Percentiles rank a stretch among this genome's conserved stretches.
Conservation (phyloP, 495 filamentous ascomycete genomes). For the Penicillium steckii region DNA sequence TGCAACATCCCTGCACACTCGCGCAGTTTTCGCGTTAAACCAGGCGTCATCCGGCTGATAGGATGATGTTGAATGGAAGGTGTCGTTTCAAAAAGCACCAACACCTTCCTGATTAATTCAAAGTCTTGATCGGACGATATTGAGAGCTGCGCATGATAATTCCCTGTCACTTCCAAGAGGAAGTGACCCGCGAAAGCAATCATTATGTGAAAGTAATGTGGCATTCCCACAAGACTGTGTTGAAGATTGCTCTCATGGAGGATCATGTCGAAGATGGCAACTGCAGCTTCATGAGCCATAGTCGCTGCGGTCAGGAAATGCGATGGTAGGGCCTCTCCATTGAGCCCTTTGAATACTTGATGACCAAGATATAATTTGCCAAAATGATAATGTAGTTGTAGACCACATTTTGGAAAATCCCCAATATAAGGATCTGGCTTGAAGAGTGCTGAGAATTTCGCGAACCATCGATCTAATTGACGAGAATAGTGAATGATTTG, state of each 20-base stretch:
- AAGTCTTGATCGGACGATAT: conserved; percentile 21
- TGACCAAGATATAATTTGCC: conserved; percentile 46
- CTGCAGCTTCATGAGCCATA: conserved; percentile 39
- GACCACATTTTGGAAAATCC: conserved; percentile 40
- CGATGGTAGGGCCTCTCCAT: conserved; percentile 30
- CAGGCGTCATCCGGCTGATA: conserved; percentile 29
- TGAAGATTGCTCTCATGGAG: conserved; percentile 37
- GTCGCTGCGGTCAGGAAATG: conserved; percentile 35
- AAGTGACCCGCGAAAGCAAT: conserved; percentile 47
- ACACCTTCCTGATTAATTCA: conserved; percentile 20
- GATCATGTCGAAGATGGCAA: conserved; percentile 41
- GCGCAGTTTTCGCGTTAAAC: conserved; percentile 23
- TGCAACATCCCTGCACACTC: conserved; percentile 22
- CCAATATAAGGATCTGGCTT: conserved; percentile 34
- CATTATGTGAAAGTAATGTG: conserved; percentile 49
- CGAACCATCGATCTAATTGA: conserved; percentile 42
- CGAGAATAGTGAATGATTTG: conserved; percentile 36
- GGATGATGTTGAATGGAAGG: conserved; percentile 25
- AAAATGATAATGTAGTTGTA: conserved; percentile 44
- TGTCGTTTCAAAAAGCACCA: conserved; percentile 22
- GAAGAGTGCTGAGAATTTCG: conserved; percentile 30
- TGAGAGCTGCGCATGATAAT: conserved; percentile 21
- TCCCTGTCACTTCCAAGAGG: conserved; percentile 37
- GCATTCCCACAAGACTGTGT: conserved; percentile 38
- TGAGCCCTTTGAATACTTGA: conserved; percentile 41